A percentile compares a stretch with the other conserved stretches of the same genome.
Evolutionary conservation across 202 grass and related monocot genomes (phyloP).

Genomic region (Setaria viridis): DNA sequence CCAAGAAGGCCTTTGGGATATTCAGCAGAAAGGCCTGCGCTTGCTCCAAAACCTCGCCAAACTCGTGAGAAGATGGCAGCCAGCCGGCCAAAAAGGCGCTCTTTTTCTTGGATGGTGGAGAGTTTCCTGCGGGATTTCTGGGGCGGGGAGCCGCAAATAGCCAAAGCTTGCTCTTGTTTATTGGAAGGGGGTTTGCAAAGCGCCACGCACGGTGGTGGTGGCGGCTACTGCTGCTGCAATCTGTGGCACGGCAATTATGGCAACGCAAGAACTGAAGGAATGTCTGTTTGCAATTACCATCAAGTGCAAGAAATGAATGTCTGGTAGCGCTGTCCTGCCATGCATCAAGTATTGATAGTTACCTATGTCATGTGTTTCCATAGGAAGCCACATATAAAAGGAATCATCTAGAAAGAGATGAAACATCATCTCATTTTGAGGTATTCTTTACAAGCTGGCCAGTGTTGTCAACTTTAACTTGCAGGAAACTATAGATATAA

Average conservation of each 20-base stretch:
- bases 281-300: neutral
- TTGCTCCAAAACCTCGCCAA: neutral
- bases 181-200: neutral
- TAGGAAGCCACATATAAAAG: too few species aligned
- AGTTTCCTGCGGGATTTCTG: slow-evolving; percentile 8
- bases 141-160: neutral
- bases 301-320: too few species aligned
- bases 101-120: slow-evolving; percentile 13
- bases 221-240: slow-evolving; percentile 21
- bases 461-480: too few species aligned
- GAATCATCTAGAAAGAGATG: too few species aligned
- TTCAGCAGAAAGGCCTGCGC: slow-evolving; percentile 6
- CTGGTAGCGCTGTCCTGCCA: too few species aligned
- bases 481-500: too few species aligned
- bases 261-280: neutral
- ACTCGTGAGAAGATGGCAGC: neutral
- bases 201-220: neutral
- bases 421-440: too few species aligned
- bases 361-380: too few species aligned
- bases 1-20: too few species aligned
- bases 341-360: too few species aligned
- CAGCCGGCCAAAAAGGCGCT: neutral
- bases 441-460: too few species aligned
- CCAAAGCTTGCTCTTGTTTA: slow-evolving; percentile 16
- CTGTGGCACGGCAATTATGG: slow-evolving; percentile 8